phyloP scores from a whole-genome alignment of 108 stramenopile genomes.

The Nitzschia sp. region DNA sequence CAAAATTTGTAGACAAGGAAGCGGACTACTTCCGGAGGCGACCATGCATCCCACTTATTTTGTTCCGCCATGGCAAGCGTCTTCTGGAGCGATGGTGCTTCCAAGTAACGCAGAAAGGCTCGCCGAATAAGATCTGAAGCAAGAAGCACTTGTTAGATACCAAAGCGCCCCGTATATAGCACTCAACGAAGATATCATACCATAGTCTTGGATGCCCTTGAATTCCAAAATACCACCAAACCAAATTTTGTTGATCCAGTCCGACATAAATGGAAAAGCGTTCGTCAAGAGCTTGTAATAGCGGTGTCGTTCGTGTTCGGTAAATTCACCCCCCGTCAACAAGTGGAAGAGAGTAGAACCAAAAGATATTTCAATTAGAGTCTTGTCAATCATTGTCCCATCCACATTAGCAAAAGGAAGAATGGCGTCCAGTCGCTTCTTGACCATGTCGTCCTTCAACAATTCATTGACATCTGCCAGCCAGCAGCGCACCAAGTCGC shows the following conservation, averaged over 20 bases:
- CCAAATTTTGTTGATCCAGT: conserved; percentile 17
- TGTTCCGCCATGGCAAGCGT: conserved; percentile 3
- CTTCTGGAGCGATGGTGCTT: conserved; percentile 1
- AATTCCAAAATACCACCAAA: conserved; percentile 17
- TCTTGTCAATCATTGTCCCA: conserved; percentile 17
- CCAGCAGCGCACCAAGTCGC: conserved; percentile 4
- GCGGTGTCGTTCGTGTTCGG: neutral
- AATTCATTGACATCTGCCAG: neutral
- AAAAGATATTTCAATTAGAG: conserved; percentile 8
- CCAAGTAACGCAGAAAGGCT: conserved; percentile 14
- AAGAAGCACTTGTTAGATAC: neutral
- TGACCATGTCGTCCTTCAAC: neutral
- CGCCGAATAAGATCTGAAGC: conserved; percentile 1
- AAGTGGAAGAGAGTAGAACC: conserved; percentile 17
- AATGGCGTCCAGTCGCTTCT: neutral
- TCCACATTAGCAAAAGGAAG: conserved; percentile 15
- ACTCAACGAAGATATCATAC: neutral
- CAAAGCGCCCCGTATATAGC: no score
- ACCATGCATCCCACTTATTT: conserved; percentile 13
- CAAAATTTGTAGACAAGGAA: conserved; percentile 5
- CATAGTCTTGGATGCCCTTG: conserved; percentile 2
- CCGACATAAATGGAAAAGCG: conserved; percentile 11
- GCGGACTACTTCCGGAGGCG: conserved; percentile 1
- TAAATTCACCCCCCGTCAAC: conserved; percentile 16
- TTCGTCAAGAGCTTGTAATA: conserved; percentile 14